Percentiles rank a stretch among this genome's conserved stretches.
Conservation (phyloP, 345 rosid species). For the Dovyalis caffra region DNA sequence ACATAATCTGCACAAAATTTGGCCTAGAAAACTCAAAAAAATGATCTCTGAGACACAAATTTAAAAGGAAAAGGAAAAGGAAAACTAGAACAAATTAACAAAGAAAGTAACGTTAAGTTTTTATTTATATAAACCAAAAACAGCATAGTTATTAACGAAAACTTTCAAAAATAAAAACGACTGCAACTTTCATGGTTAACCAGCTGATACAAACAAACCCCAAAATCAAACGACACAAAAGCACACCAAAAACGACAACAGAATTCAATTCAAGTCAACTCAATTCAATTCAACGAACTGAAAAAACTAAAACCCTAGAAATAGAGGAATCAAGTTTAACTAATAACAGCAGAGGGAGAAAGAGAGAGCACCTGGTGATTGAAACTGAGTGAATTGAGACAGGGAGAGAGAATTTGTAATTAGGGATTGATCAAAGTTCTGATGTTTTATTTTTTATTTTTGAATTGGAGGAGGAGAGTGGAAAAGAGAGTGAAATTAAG, state of each 20-base stretch:
- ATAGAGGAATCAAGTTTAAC: not conserved
- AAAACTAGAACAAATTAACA: not conserved
- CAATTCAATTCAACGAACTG: not conserved
- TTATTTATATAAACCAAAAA: not conserved
- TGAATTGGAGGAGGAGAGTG: not conserved
- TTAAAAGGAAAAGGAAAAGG: not conserved
- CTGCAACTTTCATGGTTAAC: not conserved
- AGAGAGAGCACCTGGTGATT: not conserved
- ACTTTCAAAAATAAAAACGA: too few species aligned
- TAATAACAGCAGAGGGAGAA: not conserved
- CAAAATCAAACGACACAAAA: not conserved
- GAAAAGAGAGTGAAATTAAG: not conserved
- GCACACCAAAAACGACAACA: not conserved
- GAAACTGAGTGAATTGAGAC: not conserved
- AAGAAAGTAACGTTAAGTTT: not conserved
- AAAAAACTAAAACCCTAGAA: not conserved
- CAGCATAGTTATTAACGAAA: not conserved
- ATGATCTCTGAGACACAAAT: not conserved
- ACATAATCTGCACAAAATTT: constrained; percentile 4
- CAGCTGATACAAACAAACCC: not conserved
- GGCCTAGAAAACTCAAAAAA: not conserved
- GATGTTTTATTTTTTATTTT: constrained; percentile 1
- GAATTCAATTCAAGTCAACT: not conserved
- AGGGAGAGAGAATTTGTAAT: not conserved
- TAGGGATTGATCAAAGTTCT: not conserved